phyloP scores from a whole-genome alignment of 208 protist species.

The Leishmania tarentolae region DNA sequence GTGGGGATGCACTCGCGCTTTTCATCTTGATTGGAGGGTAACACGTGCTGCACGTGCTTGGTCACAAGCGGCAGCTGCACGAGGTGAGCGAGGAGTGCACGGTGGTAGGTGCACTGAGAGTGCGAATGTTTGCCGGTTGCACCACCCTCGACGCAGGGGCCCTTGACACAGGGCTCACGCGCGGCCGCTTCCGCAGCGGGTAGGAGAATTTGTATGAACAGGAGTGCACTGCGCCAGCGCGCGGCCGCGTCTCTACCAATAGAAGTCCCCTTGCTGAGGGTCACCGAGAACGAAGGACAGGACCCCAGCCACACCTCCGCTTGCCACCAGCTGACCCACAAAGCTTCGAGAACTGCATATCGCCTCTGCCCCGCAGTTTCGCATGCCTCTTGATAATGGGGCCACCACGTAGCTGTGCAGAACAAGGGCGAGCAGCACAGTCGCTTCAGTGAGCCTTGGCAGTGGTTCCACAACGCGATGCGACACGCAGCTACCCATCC shows the following conservation, averaged over 20 bases:
- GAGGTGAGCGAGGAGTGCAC: conserved; percentile 1
- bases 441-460: conserved; percentile 1
- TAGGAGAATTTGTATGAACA: conserved; percentile 13
- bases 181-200: not conserved
- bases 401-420: not conserved
- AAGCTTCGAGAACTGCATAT: not conserved
- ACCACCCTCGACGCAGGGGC: not conserved
- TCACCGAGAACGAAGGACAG: not conserved
- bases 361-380: not conserved
- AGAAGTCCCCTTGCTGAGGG: not conserved
- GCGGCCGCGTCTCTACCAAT: conserved; percentile 1
- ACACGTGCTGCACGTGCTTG: not conserved
- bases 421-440: conserved; percentile 11
- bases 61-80: conserved; percentile 2
- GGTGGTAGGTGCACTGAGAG: not conserved
- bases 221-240: conserved; percentile 13
- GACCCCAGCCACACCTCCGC: conserved; percentile 9
- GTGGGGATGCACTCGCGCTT: not conserved
- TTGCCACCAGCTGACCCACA: conserved; percentile 15
- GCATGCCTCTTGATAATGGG: not conserved
- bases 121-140: not conserved
- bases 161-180: not conserved
- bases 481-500: conserved; percentile 30
- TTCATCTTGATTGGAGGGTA: not conserved
- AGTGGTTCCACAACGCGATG: conserved; percentile 34